Percentiles rank a stretch among this genome's conserved stretches.
These are phyloP conservation scores for Fusarium sp. DNA, from an alignment of 2,329 filamentous ascomycete genomes.

Conservation along the genomic window DNA sequence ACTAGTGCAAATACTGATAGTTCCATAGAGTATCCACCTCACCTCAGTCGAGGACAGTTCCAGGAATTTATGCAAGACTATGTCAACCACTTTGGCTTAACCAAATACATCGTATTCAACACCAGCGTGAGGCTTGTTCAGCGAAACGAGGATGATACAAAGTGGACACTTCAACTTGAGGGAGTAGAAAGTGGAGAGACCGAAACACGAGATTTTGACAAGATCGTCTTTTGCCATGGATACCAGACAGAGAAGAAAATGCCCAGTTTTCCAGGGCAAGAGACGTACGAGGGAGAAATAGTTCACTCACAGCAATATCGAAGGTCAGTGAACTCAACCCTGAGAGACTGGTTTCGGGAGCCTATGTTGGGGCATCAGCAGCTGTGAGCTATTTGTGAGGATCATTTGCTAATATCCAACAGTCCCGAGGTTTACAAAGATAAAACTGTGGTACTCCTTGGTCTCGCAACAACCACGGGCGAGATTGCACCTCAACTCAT, in stretches of 20 bases:
- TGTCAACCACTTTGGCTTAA: slow-evolving; percentile 7
- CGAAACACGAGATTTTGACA: slow-evolving; percentile 12
- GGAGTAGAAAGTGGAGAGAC: neutral
- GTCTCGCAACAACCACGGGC: slow-evolving; percentile 14
- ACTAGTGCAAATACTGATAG: accelerated
- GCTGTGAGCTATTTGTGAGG: neutral
- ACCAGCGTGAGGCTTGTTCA: neutral
- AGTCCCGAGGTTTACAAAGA: slow-evolving; percentile 3
- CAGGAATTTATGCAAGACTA: slow-evolving; percentile 32
- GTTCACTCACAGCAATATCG: slow-evolving; percentile 28
- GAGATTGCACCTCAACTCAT: slow-evolving; percentile 14
- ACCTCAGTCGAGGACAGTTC: slow-evolving; percentile 13
- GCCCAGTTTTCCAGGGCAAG: slow-evolving; percentile 20
- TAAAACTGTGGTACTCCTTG: slow-evolving; percentile 21
- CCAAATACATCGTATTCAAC: slow-evolving; percentile 6
- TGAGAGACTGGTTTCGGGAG: neutral
- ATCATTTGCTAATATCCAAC: neutral
- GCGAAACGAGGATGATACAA: neutral
- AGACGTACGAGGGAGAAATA: neutral
- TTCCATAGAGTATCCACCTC: slow-evolving; percentile 7
- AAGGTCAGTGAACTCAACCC: neutral
- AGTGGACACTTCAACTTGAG: slow-evolving; percentile 16
- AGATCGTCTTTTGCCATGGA: slow-evolving; percentile 27
- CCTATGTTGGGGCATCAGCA: neutral
- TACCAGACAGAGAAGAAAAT: slow-evolving; percentile 22